A percentile compares a stretch with the other conserved stretches of the same genome.
Evolutionary conservation across 2,329 filamentous ascomycete genomes (phyloP).

Genomic region (Colletotrichum sp.): DNA sequence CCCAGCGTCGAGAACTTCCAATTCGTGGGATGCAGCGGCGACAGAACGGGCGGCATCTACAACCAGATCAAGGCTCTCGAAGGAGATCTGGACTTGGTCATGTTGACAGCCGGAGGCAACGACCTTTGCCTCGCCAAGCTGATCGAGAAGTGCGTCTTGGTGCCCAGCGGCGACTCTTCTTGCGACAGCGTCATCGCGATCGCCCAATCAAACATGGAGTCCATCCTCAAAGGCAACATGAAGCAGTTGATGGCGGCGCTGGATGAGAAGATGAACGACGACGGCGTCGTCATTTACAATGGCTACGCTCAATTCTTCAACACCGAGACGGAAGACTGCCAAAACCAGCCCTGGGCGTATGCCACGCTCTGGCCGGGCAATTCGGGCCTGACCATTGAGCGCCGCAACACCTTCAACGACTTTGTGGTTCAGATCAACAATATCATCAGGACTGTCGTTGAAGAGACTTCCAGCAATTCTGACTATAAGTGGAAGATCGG

Average conservation of each 20-base stretch:
- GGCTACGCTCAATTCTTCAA: constrained; percentile 38
- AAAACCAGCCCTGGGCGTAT: constrained; percentile 2
- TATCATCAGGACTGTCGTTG: constrained; percentile 29
- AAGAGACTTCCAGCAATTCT: constrained; percentile 19
- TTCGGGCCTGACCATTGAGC: constrained; percentile 24
- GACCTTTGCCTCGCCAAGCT: constrained; percentile 34
- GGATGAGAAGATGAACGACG: constrained; percentile 31
- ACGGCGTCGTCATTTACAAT: constrained; percentile 32
- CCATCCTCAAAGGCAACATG: constrained; percentile 32
- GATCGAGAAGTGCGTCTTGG: constrained; percentile 23
- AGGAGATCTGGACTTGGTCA: constrained; percentile 34
- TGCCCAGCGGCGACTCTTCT: constrained; percentile 16
- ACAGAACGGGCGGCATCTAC: constrained; percentile 28
- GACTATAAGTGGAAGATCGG: not conserved
- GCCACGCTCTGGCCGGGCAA: not conserved
- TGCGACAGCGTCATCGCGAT: constrained; percentile 26
- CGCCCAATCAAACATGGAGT: constrained; percentile 29
- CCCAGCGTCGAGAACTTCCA: constrained; percentile 29
- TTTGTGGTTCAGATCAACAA: constrained; percentile 31
- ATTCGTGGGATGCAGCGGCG: constrained; percentile 31
- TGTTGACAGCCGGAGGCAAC: constrained; percentile 41
- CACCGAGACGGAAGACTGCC: constrained; percentile 25
- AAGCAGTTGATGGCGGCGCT: constrained; percentile 26
- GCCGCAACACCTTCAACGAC: constrained; percentile 33
- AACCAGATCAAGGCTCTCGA: constrained; percentile 29